These are phyloP conservation scores for Calonectria hawksworthii DNA, from an alignment of 2,329 filamentous ascomycete genomes.

Conservation along the genomic window DNA sequence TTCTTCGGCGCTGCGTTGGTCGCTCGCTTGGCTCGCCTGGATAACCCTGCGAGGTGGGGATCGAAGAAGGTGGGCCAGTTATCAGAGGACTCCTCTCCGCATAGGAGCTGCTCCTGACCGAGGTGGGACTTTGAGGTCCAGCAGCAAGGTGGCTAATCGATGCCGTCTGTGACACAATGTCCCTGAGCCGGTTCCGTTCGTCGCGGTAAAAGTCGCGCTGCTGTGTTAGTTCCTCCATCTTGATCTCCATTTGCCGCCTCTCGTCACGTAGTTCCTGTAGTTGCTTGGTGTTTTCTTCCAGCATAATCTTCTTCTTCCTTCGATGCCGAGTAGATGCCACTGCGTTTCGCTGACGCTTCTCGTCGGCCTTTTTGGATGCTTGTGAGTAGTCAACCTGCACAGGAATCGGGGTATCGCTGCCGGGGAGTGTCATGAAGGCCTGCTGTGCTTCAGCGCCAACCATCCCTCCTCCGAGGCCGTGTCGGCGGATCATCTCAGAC, in stretches of 20 bases:
- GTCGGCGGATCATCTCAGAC: slow-evolving; percentile 51
- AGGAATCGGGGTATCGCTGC: slow-evolving; percentile 58
- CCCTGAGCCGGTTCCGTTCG: slow-evolving; percentile 79
- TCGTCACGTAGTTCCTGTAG: slow-evolving; percentile 79
- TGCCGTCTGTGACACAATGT: slow-evolving; percentile 73
- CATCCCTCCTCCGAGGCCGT: slow-evolving; percentile 43
- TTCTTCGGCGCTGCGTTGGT: slow-evolving; percentile 61
- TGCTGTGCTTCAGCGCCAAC: slow-evolving; percentile 52
- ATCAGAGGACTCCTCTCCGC: slow-evolving; percentile 54
- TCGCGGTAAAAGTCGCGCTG: slow-evolving; percentile 81
- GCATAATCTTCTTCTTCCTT: slow-evolving; percentile 85
- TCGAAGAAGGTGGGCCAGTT: slow-evolving; percentile 45
- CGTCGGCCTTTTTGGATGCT: slow-evolving; percentile 85
- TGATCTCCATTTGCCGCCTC: slow-evolving; percentile 73
- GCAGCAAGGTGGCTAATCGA: slow-evolving; percentile 67
- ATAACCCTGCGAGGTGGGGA: slow-evolving; percentile 51
- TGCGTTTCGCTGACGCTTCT: slow-evolving; percentile 88
- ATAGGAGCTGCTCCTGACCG: slow-evolving; percentile 53
- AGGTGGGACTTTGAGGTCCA: slow-evolving; percentile 65
- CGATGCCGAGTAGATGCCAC: slow-evolving; percentile 88
- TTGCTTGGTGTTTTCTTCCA: slow-evolving; percentile 78
- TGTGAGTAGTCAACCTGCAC: slow-evolving; percentile 85
- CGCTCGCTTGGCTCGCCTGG: slow-evolving; percentile 61
- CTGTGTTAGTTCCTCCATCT: slow-evolving; percentile 66
- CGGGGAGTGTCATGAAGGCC: slow-evolving; percentile 56